Conservation (phyloP, 306 rosid species). For the Citrullus amarus region DNA sequence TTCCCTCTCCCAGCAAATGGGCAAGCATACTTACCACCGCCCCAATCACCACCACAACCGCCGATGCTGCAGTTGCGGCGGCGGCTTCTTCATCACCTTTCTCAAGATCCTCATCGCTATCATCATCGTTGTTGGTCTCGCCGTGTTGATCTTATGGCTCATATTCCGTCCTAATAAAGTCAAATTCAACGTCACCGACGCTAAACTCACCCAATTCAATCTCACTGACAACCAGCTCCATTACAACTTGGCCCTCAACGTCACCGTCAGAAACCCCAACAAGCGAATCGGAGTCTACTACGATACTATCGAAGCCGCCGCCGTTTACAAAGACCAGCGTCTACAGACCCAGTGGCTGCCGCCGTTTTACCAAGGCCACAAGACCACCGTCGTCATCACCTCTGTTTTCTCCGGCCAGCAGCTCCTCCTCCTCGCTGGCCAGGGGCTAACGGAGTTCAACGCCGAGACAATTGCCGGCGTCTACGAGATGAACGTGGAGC, state of each 20-base stretch:
- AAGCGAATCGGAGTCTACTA: conserved; percentile 29
- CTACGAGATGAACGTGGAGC: conserved; percentile 39
- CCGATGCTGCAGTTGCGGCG: conserved; percentile 9
- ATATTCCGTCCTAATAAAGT: conserved; percentile 39
- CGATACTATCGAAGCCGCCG: conserved; percentile 22
- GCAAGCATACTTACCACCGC: conserved; percentile 7
- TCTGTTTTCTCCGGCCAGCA: conserved; percentile 32
- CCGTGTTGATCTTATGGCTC: conserved; percentile 31
- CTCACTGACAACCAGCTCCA: conserved; percentile 17
- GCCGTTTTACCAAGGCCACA: conserved; percentile 30
- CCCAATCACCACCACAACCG: background rate
- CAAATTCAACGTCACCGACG: conserved; percentile 35
- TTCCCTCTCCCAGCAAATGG: background rate
- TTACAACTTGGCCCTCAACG: conserved; percentile 36
- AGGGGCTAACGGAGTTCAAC: conserved; percentile 12
- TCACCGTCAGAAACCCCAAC: conserved; percentile 50
- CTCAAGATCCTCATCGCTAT: conserved; percentile 16
- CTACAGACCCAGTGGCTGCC: conserved; percentile 12
- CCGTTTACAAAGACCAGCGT: conserved; percentile 26
- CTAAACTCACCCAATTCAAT: conserved; percentile 45
- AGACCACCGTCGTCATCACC: conserved; percentile 22
- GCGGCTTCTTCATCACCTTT: conserved; percentile 10
- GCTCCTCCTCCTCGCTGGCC: conserved; percentile 4
- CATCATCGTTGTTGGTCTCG: conserved; percentile 8
- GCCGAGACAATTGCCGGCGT: conserved; percentile 26